Evolutionary conservation across 768 basidiomycete species (phyloP), one percentile per base, ranked within the genome.

Genomic region (Phaeotremella fagi): DNA sequence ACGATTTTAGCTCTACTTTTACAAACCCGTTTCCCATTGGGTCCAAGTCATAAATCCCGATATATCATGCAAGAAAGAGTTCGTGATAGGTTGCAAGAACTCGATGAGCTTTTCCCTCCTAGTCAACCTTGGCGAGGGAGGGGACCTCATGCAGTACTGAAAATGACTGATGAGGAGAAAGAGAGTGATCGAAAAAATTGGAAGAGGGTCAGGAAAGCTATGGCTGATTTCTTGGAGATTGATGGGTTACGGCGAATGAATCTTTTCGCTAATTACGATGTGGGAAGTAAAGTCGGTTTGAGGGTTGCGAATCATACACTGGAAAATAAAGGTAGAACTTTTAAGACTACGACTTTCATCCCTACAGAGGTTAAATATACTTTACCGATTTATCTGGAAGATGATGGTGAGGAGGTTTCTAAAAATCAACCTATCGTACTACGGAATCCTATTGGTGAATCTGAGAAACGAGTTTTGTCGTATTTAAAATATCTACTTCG

Each of bases 321-420:
- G 22, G 38, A 11, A 11, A 11, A 41, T 20, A 41, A 41, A 22
- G 27, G 46, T 33, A 20, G 29, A 15, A 45, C 23, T 31, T 77
- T 78, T 75, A 78, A 78, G 52, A 65, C 65, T 25, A 71, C 74
- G 11, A 64, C 64, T 3, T 78, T 78, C 51, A 50, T 75, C n/a
- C 65, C 70, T 1, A 33, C 68, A 1, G 59, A 71, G 4, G 54
- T 68, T 38, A 75, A 75, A 41, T 74, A 76, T 48, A 68, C 70
- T 0, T 60, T 78, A 3, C 72, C 70, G 2, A 49, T 71, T 41
- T 57, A 58, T 23, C 37, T 64, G 16, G 54, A 67, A 14, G 52
- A 52, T 18, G 11, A 4, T 22, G 33, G 2, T 12, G 25, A 11
- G 33, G 43, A 6, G 35, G 29, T 4, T 31, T 42, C 14, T 31